Percentiles rank a stretch among this genome's conserved stretches.
Evolutionary conservation across 805 yeast species (phyloP).

Genomic region (Priceomyces fermenticarens): DNA sequence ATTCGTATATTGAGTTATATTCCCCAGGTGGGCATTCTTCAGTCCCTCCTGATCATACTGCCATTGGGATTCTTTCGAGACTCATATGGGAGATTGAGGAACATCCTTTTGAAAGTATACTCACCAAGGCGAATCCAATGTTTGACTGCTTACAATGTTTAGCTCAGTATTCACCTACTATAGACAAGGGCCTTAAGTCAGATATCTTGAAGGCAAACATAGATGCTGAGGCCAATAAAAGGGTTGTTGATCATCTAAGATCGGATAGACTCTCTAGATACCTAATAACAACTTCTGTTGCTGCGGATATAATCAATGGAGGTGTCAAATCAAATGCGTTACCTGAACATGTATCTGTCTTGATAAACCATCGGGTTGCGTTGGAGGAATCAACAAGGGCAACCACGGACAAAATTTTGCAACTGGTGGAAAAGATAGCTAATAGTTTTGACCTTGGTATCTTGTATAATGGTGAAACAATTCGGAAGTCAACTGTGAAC

Average conservation of each 20-base stretch:
- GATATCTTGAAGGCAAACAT: conserved; percentile 37
- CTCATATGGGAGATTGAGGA: conserved; percentile 39
- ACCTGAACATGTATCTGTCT: conserved; percentile 45
- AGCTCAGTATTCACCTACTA: conserved; percentile 40
- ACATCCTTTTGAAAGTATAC: conserved; percentile 30
- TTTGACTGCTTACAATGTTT: conserved; percentile 42
- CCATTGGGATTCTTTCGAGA: conserved; percentile 46
- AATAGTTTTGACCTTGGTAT: conserved; percentile 35
- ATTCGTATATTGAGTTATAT: conserved; percentile 37
- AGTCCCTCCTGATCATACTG: conserved; percentile 47
- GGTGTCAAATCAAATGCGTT: conserved; percentile 51
- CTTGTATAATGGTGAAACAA: conserved; percentile 21
- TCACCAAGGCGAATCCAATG: conserved; percentile 44
- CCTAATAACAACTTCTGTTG: conserved; percentile 46
- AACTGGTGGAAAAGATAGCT: conserved; percentile 31
- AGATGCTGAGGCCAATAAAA: conserved; percentile 33
- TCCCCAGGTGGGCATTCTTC: conserved; percentile 54
- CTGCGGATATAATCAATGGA: conserved; percentile 45
- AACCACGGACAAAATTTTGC: conserved; percentile 29
- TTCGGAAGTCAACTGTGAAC: conserved; percentile 19
- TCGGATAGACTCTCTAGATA: conserved; percentile 26
- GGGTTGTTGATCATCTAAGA: conserved; percentile 32
- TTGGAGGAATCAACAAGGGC: conserved; percentile 38
- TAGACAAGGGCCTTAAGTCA: conserved; percentile 29
- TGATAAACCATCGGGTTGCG: conserved; percentile 46